phyloP scores from a whole-genome alignment of 306 rosid genomes.

The barrel medic (Medicago truncatula) region MtrunA17r5.0-ANR NC_053043.1:10211501-10212000 shows the following conservation, averaged over 20 bases:
- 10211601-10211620: conserved; percentile 14
- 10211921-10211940: conserved; percentile 80
- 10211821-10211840: conserved; percentile 35
- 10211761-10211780: conserved; percentile 26
- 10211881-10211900: conserved; percentile 21
- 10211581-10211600: conserved; percentile 11
- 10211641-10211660: not conserved
- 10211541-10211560: not conserved
- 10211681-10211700: conserved; percentile 20
- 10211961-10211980: conserved; percentile 56
- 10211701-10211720: conserved; percentile 16
- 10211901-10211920: conserved; percentile 58
- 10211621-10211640: not conserved
- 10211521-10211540: too few species aligned
- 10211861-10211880: conserved; percentile 4
- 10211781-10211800: conserved; percentile 9
- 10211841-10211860: not conserved
- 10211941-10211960: conserved; percentile 78
- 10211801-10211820: not conserved
- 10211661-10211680: conserved; percentile 31
- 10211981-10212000: conserved; percentile 31
- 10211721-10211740: not conserved
- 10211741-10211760: conserved; percentile 14
- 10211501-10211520: too few species aligned
- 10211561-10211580: conserved; percentile 9